Evolutionary conservation across 2,329 filamentous ascomycete species (phyloP).

Genomic region (Nectriaceae sp.): DNA sequence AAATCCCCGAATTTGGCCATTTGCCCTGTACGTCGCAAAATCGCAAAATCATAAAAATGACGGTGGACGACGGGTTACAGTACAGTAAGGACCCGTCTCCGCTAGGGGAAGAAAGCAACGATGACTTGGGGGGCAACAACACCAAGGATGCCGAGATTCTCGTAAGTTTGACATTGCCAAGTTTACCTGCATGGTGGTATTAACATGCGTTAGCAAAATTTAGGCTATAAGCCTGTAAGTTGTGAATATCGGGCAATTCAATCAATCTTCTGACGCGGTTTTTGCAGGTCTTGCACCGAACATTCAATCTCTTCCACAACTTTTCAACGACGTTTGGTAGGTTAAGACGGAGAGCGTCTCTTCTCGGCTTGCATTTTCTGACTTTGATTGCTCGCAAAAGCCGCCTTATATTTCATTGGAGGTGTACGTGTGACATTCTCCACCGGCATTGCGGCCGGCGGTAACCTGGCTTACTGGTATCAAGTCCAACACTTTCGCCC

Average conservation of each 20-base stretch:
- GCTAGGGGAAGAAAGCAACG: neutral
- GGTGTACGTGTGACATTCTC: conserved; percentile 62
- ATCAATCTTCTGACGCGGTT: neutral
- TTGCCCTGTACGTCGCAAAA: neutral
- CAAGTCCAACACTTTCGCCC: neutral
- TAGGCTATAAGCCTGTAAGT: conserved; percentile 29
- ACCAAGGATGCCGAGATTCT: conserved; percentile 9
- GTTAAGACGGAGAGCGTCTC: conserved; percentile 8
- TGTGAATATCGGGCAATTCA: neutral
- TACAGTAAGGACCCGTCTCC: neutral
- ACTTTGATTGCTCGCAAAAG: conserved; percentile 34
- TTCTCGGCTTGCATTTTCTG: neutral
- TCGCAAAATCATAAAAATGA: neutral
- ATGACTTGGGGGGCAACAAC: too few species aligned
- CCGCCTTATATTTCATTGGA: conserved; percentile 62
- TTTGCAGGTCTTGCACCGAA: conserved; percentile 54
- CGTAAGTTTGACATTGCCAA: conserved; percentile 2
- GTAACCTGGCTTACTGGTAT: conserved; percentile 62
- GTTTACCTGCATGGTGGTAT: neutral
- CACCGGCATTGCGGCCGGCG: conserved; percentile 63
- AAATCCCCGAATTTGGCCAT: neutral
- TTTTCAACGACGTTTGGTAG: conserved; percentile 61
- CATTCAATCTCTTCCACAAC: conserved; percentile 59
- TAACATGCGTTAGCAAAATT: conserved; percentile 16
- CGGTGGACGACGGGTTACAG: neutral